phyloP scores from a whole-genome alignment of 108 stramenopile genomes.

The Mayamaea pseudoterrestris region DNA sequence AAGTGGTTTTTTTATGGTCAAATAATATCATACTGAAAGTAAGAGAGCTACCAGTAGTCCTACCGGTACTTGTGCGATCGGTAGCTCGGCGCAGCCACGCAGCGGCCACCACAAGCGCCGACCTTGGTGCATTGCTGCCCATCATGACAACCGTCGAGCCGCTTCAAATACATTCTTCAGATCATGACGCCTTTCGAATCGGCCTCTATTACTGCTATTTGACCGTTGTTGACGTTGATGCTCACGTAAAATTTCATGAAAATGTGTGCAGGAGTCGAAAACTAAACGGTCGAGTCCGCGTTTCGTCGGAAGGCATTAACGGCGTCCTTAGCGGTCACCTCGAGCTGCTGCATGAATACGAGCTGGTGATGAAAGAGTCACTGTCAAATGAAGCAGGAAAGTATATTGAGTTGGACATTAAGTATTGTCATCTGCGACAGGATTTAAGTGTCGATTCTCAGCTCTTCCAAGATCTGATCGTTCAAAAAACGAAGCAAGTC shows the following conservation, averaged over 20 bases:
- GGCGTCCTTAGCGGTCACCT: conserved; percentile 55
- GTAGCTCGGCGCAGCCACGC: too few relatives aligned
- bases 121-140: too few relatives aligned
- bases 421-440: conserved; percentile 54
- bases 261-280: conserved; percentile 19
- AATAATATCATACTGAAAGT: too few relatives aligned
- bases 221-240: conserved; percentile 14
- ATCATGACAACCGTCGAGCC: too few relatives aligned
- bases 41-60: too few relatives aligned
- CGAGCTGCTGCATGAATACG: conserved; percentile 30
- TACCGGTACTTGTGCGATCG: too few relatives aligned
- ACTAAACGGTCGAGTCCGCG: conserved; percentile 57
- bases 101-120: too few relatives aligned
- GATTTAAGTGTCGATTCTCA: conserved; percentile 46
- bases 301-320: conserved; percentile 66
- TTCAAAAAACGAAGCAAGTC: conserved; percentile 56
- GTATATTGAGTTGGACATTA: conserved; percentile 40
- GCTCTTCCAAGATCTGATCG: conserved; percentile 39
- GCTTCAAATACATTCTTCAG: too few relatives aligned
- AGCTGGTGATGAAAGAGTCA: conserved; percentile 18
- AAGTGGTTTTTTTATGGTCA: too few relatives aligned
- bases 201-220: conserved; percentile 67
- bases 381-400: conserved; percentile 3
- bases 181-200: conserved; percentile 19
- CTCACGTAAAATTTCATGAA: conserved; percentile 39